A percentile compares a stretch with the other conserved stretches of the same genome.
phyloP scores from a whole-genome alignment of 331 rosid species.

The Phaseolus coccineus region DNA sequence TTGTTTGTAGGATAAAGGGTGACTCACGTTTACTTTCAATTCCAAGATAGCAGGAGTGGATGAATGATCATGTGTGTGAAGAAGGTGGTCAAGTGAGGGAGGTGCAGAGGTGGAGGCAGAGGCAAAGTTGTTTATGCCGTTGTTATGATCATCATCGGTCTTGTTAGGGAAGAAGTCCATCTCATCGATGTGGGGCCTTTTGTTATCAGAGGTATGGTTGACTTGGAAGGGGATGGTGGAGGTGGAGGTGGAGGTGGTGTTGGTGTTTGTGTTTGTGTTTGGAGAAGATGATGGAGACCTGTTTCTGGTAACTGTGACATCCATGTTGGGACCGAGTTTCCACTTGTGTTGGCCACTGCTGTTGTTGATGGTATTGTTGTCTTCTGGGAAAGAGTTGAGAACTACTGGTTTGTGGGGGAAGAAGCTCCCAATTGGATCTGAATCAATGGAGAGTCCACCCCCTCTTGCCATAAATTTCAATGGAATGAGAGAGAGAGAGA shows the following conservation, averaged over 20 bases:
- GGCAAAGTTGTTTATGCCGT: neutral
- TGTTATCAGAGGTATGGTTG: constrained; percentile 55
- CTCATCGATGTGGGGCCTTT: constrained; percentile 60
- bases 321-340: constrained; percentile 46
- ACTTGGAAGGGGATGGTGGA: constrained; percentile 59
- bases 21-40: constrained; percentile 66
- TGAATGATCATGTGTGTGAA: constrained; percentile 33
- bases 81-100: neutral
- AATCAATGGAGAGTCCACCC: constrained; percentile 93
- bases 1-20: neutral
- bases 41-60: constrained; percentile 36
- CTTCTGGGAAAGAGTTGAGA: constrained; percentile 70
- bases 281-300: constrained; percentile 46
- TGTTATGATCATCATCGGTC: neutral
- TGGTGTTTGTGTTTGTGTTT: neutral
- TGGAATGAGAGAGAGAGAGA: constrained; percentile 31
- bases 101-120: constrained; percentile 35
- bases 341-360: neutral
- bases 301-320: constrained; percentile 39
- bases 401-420: constrained; percentile 53
- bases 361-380: constrained; percentile 5
- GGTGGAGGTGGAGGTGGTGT: neutral
- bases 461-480: constrained; percentile 73
- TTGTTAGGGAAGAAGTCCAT: constrained; percentile 67
- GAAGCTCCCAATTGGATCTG: constrained; percentile 70